A percentile compares a stretch with the other conserved stretches of the same genome.
phyloP scores from a whole-genome alignment of 306 rosid species.

The Castanea mollissima region DNA sequence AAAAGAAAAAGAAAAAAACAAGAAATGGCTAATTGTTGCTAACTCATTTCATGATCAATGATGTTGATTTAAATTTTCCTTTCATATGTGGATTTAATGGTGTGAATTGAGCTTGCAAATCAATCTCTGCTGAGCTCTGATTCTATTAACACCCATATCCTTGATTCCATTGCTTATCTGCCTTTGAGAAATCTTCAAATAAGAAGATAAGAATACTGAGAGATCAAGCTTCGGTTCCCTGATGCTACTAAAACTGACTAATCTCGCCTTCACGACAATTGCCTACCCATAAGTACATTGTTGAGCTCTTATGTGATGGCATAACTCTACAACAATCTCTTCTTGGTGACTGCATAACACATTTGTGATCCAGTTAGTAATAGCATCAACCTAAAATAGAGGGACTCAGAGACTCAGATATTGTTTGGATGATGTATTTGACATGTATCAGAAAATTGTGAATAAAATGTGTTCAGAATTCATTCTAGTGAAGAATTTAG shows the following conservation, averaged over 20 bases:
- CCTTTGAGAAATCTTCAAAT: constrained; percentile 15
- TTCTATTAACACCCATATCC: constrained; percentile 4
- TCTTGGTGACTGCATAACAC: constrained; percentile 78
- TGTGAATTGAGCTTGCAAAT: constrained; percentile 16
- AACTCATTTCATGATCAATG: constrained; percentile 16
- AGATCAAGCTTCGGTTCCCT: constrained; percentile 6
- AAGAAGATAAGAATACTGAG: constrained; percentile 2
- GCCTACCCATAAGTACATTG: constrained; percentile 62
- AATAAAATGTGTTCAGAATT: too few species aligned
- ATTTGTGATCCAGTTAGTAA: constrained; percentile 14
- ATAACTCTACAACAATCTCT: constrained; percentile 84
- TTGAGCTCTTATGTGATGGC: constrained; percentile 43
- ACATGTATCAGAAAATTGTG: too few species aligned
- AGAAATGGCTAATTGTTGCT: constrained; percentile 5
- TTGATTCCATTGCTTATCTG: constrained; percentile 13
- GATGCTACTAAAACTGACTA: constrained; percentile 46
- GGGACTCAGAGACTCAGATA: too few species aligned
- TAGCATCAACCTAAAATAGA: neutral
- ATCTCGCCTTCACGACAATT: constrained; percentile 63
- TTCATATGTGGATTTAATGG: constrained; percentile 21
- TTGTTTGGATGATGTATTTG: too few species aligned
- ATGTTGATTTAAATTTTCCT: neutral
- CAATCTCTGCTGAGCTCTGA: constrained; percentile 13
- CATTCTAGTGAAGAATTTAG: too few species aligned
- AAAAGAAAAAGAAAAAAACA: neutral